Evolutionary conservation across 177 flowering plant genomes (phyloP), one percentile per base, ranked within the genome.

Genomic region (Telopea speciosissima): DNA sequence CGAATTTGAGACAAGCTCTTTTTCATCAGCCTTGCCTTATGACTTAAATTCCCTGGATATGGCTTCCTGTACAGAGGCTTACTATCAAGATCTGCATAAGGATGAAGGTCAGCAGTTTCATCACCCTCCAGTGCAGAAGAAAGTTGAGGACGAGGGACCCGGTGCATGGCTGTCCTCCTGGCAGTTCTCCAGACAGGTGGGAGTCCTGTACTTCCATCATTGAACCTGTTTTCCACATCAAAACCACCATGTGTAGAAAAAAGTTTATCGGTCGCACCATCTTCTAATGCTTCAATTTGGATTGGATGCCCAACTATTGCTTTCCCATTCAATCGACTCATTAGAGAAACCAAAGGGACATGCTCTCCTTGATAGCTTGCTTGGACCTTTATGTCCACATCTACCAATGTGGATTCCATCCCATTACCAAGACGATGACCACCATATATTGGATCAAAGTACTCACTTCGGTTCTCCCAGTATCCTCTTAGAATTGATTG

Each of bases 271-370:
- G 97, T 71, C 2, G 83, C 84, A 52, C 95, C 91, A 66, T 88
- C 89, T 81, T 83, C 89, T 12, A 93, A 73, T n/a, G 73, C 73
- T 83, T 93, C 96, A 56, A 96, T 76, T 79, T 84, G 89, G 72
- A 93, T 78, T 17, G 98, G 95, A 70, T 93, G 99, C 49, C 99
- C 99, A 42, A 96, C 77, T 58, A 93, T 93, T 69, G 98, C 92
- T 77, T 86, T 86, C 26, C 96, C 98, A 85, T 93, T 85, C 68
- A 90, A 73, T 81, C 88, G 86, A 73, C 99, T 96, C 89, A 80
- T 85, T 68, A 93, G 76, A 23, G 97, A 92, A 66, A 95, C 87
- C 68, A 93, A 82, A 23, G 97, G 97, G 28, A 92, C 97, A 70
- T 79, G 90, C 74, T 80, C 88, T 59, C 85, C 85, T 73, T 84